Base-by-base conservation (phyloP, 768 basidiomycete species). In the Amanita muscaria region DNA sequence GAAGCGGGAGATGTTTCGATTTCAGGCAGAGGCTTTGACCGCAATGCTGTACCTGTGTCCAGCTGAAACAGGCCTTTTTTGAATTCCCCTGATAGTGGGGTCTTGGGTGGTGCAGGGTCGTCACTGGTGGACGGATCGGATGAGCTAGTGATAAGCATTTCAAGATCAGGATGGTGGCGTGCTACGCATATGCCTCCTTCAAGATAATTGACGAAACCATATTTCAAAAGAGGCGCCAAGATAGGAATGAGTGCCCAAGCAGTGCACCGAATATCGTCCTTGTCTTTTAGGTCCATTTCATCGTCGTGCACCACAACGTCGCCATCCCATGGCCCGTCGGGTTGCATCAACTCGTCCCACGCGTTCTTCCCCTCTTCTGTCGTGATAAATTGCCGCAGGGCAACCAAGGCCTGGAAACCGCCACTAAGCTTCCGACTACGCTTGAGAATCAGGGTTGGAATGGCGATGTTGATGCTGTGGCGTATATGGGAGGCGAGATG, bases 381-480 rank as follows among this genome's bases (percentile, higher is more conserved):
- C 4, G 84, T 89, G 55, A 91, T 77, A 57, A 83, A 94, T 54
- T 85, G 81, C 40, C 81, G 78, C 44, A 94, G 65, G 0, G 81
- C 72, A 51, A 81, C 75, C 37, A 88, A 64, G 23, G 73, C 73
- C 44, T 75, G 77, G 52, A 88, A 76, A 2, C 75, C 79, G 51
- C 73, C 78, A 24, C 74, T 79, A 2, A 82, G 77, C 57, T 85
- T 87, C 49, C 79, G 72, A 51, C 75, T 83, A 15, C 91, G 80
- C 61, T 90, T 91, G 53, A 92, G 77, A 56, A 96, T 90, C 55
- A 96, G 77, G 19, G 88, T 85, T 0, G 92, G 91, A 33, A 96
- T 86, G 24, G 83, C 83, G 38, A 96, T 72, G 62, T 92, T 92
- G 48, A 90, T 74, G 59, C 82, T 85, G 51, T 79, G 66, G 30